Evolutionary conservation across 768 basidiomycete genomes (phyloP), one percentile per base, ranked within the genome.

Genomic region (Boletus rubropictus): DNA sequence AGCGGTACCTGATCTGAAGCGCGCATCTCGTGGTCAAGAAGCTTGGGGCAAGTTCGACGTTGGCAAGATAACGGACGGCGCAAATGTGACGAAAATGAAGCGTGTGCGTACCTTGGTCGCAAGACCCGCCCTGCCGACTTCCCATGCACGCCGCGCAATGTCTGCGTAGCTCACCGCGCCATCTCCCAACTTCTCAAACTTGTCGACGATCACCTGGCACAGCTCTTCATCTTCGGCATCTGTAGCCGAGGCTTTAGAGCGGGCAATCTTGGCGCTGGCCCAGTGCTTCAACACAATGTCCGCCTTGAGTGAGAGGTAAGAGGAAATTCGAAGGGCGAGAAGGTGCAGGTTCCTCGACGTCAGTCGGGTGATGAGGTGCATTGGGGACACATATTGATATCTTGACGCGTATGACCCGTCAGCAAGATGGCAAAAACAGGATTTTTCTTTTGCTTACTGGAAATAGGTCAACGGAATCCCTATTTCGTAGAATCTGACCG

Each of bases 1-100:
- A 98, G 72, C 0, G 93, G 93, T 2, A 98, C 95, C 60, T 96
- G 92, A 64, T 96, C 88, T 2, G 86, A 91, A 2, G 89, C 87
- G 58, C 81, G 78, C 1, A 82, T 73, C 66, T 98, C 96, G 59
- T 92, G 79, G 55, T 98, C 92, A n/a, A 99, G 73, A 15, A 98
- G 73, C 90, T 92, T 46, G 15, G 56, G 11, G 10, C 15, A 39
- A 29, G 38, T 25, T 29, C 21, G 15, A 38, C 22, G 20, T 49
- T 24, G 12, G 38, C 12, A 47, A 18, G n/a, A 14, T n/a, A 42
- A 33, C 6, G 9, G n/a, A n/a, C 17, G 25, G 0, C n/a, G 12
- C 5, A 7, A 40, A 39, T 2, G 7, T 15, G 34, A 35, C 34
- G 42, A 36, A 32, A 24, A 28, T 24, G 8, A 32, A 20, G 27